Evolutionary conservation across 192 early-diverging fungal genomes (phyloP), one percentile per base, ranked within the genome.

Genomic region (Rhizophagus sp.): DNA sequence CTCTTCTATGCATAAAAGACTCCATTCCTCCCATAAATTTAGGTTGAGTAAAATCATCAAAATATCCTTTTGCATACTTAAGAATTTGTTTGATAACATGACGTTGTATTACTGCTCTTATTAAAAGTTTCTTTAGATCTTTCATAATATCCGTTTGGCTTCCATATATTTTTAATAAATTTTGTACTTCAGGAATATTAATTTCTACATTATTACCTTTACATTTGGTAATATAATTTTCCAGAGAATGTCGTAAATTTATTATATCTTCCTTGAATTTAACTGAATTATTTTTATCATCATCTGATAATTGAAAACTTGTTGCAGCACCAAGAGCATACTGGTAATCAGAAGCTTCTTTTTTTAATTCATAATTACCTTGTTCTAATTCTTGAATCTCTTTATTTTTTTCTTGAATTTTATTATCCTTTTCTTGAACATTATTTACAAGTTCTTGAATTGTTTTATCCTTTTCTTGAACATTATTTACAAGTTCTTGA

Each of bases 91-190:
- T 47, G 5, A 78, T 22, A 19, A 64, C 41, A 24, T 25, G 66
- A 13, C 76, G 76, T 78, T 78, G 65, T 19, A 78, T 19, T 13
- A 9, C 76, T 41, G 33, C 76, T 25, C 19, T 69, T 1, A 78
- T 33, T 66, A 66, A 34, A 17, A 30, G 64, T 66, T 66, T 66
- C 39, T 41, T 41, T 3, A 17, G 13, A 15, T 66, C 64, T 50
- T 12, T 69, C 2, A 3, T 47, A 12, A 62, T 78, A 10, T 1
- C 25, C 4, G 34, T 69, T 69, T 78, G 24, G 17, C 30, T 27
- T 0, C 24, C 44, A 25, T 78, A 78, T 19, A 1, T 15, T 24
- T 17, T 65, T 36, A 78, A 78, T n/a, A 78, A 25, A 33, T 57
- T 69, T 17, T 49, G n/a, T 19, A 25, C 24, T 52, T 19, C 47